Evolutionary conservation across 352 stramenopile genomes (phyloP).

Genomic region (Globisporangium takayamanum): DNA sequence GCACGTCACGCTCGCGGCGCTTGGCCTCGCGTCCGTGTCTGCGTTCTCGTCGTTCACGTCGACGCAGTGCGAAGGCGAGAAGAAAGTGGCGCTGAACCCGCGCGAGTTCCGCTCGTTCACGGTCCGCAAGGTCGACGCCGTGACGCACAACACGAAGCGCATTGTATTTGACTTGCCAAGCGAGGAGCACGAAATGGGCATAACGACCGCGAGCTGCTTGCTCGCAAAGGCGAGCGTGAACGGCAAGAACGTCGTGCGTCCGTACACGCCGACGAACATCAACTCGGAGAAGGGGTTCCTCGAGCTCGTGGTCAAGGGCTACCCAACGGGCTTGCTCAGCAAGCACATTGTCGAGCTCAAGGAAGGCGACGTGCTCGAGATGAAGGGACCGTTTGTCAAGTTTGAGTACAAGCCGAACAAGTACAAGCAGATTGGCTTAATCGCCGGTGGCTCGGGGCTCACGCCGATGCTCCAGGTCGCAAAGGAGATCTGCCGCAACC

Average conservation of each 20-base stretch:
- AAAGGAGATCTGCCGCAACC: conserved; percentile 81
- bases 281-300: conserved; percentile 81
- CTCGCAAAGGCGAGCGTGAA: conserved; percentile 63
- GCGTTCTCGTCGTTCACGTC: conserved; percentile 17
- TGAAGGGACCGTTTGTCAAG: conserved; percentile 89
- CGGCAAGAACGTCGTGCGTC: conserved; percentile 70
- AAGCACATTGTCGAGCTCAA: conserved; percentile 84
- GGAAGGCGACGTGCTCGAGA: conserved; percentile 79
- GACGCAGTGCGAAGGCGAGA: conserved; percentile 17
- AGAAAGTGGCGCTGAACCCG: conserved; percentile 48
- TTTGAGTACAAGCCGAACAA: conserved; percentile 82
- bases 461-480: conserved; percentile 88
- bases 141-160: conserved; percentile 79
- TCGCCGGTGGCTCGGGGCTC: conserved; percentile 88
- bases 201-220: conserved; percentile 48
- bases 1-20: conserved; percentile 25
- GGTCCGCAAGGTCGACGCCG: conserved; percentile 58
- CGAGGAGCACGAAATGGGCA: conserved; percentile 56
- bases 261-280: conserved; percentile 87
- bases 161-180: conserved; percentile 61
- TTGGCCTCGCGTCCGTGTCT: conserved; percentile 35
- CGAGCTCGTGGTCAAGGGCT: conserved; percentile 88
- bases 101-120: conserved; percentile 68
- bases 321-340: conserved; percentile 77
- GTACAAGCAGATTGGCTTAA: conserved; percentile 87